These are phyloP conservation scores for Scheffersomyces lignosus DNA, from an alignment of 805 yeast species.

Conservation along the genomic window DNA sequence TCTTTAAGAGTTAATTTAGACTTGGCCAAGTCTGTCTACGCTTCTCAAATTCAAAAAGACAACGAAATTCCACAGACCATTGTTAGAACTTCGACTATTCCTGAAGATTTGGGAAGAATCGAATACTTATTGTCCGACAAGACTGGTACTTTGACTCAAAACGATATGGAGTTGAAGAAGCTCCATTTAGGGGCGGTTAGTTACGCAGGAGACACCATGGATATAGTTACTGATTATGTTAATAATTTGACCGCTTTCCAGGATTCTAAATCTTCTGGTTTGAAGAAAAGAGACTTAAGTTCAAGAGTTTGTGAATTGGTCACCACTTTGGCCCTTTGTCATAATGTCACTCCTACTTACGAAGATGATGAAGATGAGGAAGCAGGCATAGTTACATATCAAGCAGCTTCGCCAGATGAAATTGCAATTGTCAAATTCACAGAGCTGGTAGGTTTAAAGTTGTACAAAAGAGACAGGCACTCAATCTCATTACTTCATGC, in stretches of 20 bases:
- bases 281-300: slow-evolving; percentile 67
- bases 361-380: slow-evolving; percentile 64
- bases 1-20: slow-evolving; percentile 92
- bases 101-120: slow-evolving; percentile 95
- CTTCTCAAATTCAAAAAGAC: slow-evolving; percentile 93
- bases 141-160: slow-evolving; percentile 96
- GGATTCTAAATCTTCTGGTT: slow-evolving; percentile 17
- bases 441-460: slow-evolving; percentile 77
- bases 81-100: slow-evolving; percentile 95
- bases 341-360: slow-evolving; percentile 91
- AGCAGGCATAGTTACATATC: slow-evolving; percentile 55
- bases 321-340: slow-evolving; percentile 87
- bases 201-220: slow-evolving; percentile 89
- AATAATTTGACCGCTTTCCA: slow-evolving; percentile 22
- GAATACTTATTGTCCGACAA: slow-evolving; percentile 92
- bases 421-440: slow-evolving; percentile 95
- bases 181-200: slow-evolving; percentile 91
- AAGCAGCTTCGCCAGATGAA: slow-evolving; percentile 99
- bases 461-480: slow-evolving; percentile 79
- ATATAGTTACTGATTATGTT: slow-evolving; percentile 75
- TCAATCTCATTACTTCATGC: slow-evolving; percentile 68
- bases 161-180: slow-evolving; percentile 95
- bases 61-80: slow-evolving; percentile 76
- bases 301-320: slow-evolving; percentile 77
- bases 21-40: slow-evolving; percentile 93